phyloP scores from a whole-genome alignment of 1,284 basidiomycete species.

The Neolentinus lepideus region DNA sequence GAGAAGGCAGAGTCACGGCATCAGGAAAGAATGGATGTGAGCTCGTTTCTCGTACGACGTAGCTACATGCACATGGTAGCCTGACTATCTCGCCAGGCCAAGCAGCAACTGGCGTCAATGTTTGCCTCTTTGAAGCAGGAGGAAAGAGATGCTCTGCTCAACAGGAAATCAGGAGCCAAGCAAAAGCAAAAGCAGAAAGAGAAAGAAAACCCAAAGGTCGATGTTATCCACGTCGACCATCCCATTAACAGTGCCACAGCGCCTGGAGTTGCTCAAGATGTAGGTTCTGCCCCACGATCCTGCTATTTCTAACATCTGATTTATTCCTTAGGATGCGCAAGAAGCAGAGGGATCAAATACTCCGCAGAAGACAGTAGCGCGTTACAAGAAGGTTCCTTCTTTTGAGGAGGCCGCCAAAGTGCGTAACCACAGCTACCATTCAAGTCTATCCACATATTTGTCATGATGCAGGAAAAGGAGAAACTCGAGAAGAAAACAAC shows the following conservation, averaged over 20 bases:
- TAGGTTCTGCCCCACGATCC: background rate
- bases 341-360: background rate
- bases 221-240: conserved; percentile 2
- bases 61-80: conserved; percentile 2
- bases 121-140: conserved; percentile 51
- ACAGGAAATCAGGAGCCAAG: conserved; percentile 35
- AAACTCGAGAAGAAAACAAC: conserved; percentile 57
- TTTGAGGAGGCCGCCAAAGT: conserved; percentile 60
- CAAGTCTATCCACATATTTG: too few relatives aligned
- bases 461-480: conserved; percentile 50
- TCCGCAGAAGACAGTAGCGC: conserved; percentile 19
- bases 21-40: conserved; percentile 61
- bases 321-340: background rate
- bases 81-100: conserved; percentile 38
- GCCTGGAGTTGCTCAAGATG: background rate
- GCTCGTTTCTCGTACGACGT: conserved; percentile 12
- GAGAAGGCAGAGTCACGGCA: conserved; percentile 61
- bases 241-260: background rate
- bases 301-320: background rate
- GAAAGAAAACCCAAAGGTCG: conserved; percentile 30
- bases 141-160: conserved; percentile 47
- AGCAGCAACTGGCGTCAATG: conserved; percentile 40
- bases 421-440: conserved; percentile 4
- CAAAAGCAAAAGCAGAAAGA: conserved; percentile 23
- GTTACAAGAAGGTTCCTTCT: conserved; percentile 45